Conservation (phyloP, 2,329 filamentous ascomycete species). For the Neonectria faginata region DNA sequence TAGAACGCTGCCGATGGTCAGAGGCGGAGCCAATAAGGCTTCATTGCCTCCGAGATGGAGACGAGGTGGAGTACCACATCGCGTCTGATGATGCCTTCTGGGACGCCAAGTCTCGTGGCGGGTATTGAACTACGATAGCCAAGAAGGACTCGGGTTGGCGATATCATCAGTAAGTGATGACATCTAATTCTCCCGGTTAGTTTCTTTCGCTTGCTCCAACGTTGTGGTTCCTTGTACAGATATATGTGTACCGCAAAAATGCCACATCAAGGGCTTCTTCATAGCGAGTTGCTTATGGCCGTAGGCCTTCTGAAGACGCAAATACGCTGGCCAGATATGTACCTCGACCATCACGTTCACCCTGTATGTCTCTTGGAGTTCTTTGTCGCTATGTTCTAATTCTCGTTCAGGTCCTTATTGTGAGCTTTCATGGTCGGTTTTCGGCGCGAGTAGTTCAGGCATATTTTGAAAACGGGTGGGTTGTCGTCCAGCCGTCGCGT, state of each 20-base stretch:
- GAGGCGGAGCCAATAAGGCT: neutral
- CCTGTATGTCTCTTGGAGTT: neutral
- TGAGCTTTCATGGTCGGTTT: slow-evolving; percentile 26
- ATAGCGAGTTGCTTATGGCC: neutral
- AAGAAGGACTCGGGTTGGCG: neutral
- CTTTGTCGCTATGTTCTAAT: neutral
- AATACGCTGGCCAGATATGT: neutral
- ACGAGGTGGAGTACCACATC: neutral
- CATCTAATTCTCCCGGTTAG: neutral
- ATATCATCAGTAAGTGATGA: neutral
- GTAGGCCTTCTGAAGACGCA: neutral
- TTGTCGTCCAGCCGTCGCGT: slow-evolving; percentile 27
- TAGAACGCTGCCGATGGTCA: neutral
- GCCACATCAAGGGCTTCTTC: neutral
- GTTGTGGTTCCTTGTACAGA: neutral
- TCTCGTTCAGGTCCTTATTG: slow-evolving; percentile 19
- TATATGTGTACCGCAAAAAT: neutral
- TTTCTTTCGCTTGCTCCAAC: neutral
- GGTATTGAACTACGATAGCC: neutral
- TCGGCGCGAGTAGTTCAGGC: slow-evolving; percentile 30
- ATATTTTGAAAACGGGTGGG: slow-evolving; percentile 17
- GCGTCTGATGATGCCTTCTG: neutral
- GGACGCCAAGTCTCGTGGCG: neutral
- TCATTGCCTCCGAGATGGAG: neutral
- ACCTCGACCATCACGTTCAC: slow-evolving; percentile 3